Evolutionary conservation across 768 basidiomycete genomes (phyloP).

Genomic region (Kwoniella bestiolae): DNA sequence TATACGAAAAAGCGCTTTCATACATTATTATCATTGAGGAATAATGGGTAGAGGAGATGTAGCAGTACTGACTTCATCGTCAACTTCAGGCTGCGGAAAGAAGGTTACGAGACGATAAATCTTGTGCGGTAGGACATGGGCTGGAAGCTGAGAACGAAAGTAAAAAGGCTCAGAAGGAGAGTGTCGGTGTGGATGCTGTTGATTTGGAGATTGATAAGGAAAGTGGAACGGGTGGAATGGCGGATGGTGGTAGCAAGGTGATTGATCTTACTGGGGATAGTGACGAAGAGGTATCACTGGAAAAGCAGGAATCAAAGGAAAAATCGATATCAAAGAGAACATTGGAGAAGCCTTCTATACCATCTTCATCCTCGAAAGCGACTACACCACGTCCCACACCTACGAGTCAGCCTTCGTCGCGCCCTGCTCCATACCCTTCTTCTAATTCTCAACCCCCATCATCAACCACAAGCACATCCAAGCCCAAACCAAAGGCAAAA

Average conservation of each 20-base stretch:
- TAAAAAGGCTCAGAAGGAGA: slow-evolving; percentile 71
- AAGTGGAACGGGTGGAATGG: not conserved
- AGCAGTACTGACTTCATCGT: not conserved
- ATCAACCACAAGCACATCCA: slow-evolving; percentile 6
- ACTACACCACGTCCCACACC: not conserved
- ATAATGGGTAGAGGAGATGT: too few relatives aligned
- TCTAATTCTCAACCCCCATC: not conserved
- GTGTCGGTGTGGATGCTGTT: slow-evolving; percentile 65
- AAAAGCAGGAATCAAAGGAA: not conserved
- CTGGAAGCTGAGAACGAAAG: slow-evolving; percentile 59
- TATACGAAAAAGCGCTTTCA: too few relatives aligned
- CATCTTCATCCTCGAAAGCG: not conserved
- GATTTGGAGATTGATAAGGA: slow-evolving; percentile 27
- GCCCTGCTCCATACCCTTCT: not conserved
- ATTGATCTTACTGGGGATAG: slow-evolving; percentile 23
- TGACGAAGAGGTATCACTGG: not conserved
- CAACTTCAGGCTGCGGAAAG: slow-evolving; percentile 78
- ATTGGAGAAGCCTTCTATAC: not conserved
- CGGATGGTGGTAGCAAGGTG: not conserved
- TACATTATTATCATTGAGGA: too few relatives aligned
- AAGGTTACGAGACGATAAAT: slow-evolving; percentile 71
- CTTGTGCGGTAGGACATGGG: slow-evolving; percentile 61
- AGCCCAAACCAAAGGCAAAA: slow-evolving; percentile 5
- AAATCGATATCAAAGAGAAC: not conserved
- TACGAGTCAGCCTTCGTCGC: not conserved